Percentiles rank a stretch among this genome's conserved stretches.
phyloP scores from a whole-genome alignment of 75 land plant genomes.

The Sequoiadendron giganteum region DNA sequence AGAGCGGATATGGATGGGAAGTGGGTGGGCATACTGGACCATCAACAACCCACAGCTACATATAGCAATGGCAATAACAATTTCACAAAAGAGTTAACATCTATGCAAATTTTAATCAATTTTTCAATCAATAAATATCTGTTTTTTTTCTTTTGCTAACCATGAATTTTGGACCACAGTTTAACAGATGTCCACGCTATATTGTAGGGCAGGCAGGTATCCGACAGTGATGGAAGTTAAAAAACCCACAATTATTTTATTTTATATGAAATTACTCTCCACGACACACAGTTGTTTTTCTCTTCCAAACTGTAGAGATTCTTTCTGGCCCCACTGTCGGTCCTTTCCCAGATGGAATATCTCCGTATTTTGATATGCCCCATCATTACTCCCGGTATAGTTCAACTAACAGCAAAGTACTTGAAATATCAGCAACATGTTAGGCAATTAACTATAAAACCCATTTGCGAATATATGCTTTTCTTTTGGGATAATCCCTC shows the following conservation, averaged over 20 bases:
- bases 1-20: conserved; percentile 4
- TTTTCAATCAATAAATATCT: neutral
- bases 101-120: neutral
- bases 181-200: conserved; percentile 7
- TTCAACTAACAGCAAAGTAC: conserved; percentile 2
- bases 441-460: neutral
- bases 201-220: conserved; percentile 5
- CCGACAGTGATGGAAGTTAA: conserved; percentile 11
- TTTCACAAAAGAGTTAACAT: conserved; percentile 2
- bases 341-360: conserved; percentile 9
- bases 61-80: conserved; percentile 5
- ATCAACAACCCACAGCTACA: neutral
- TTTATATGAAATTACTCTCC: neutral
- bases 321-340: conserved; percentile 10
- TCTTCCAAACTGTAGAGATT: neutral
- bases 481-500: conserved; percentile 2
- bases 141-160: too few species aligned
- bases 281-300: neutral
- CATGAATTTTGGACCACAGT: conserved; percentile 2
- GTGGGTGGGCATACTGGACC: conserved; percentile 9
- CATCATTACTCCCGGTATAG: neutral
- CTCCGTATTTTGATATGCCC: conserved; percentile 11
- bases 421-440: conserved; percentile 1
- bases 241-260: neutral
- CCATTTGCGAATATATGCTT: neutral